Evolutionary conservation across 139 green algal genomes (phyloP).

Genomic region (Eudorina sp.): DNA sequence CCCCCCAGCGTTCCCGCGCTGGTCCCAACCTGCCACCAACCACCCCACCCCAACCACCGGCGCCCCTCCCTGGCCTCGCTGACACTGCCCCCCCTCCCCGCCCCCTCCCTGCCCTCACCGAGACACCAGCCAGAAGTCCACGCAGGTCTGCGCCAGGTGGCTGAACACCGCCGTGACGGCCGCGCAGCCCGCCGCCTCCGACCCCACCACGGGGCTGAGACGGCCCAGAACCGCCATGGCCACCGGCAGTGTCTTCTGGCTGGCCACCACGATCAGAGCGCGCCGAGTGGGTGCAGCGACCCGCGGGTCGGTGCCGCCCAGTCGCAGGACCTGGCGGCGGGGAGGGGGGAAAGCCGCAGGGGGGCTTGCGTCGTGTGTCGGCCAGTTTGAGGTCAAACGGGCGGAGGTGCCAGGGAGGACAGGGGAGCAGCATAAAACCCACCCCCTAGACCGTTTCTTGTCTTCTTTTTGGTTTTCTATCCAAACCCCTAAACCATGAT

Average conservation of each 20-base stretch:
- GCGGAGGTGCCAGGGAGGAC: too few species aligned
- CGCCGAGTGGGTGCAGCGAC: constrained; percentile 50
- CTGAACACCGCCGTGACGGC: constrained; percentile 43
- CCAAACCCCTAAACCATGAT: too few species aligned
- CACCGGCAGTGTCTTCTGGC: constrained; percentile 74
- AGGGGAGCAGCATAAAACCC: too few species aligned
- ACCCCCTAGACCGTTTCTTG: too few species aligned
- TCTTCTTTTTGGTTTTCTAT: too few species aligned
- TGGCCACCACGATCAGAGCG: constrained; percentile 64
- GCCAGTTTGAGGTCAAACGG: too few species aligned
- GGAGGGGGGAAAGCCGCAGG: too few species aligned
- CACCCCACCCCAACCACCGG: too few species aligned
- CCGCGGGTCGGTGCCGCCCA: constrained; percentile 45
- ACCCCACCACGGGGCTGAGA: constrained; percentile 6
- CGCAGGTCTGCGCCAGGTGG: constrained; percentile 56
- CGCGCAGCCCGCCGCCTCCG: constrained; percentile 31
- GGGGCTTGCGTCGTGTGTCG: too few species aligned
- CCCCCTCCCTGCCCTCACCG: neutral
- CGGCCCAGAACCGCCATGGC: constrained; percentile 64
- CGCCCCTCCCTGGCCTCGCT: too few species aligned
- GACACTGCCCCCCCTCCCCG: neutral
- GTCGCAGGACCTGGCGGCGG: constrained; percentile 48
- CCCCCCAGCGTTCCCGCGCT: neutral
- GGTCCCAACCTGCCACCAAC: neutral
- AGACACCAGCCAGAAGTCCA: constrained; percentile 51